Percentiles rank a stretch among this genome's conserved stretches.
phyloP scores from a whole-genome alignment of 345 rosid genomes.

The Anacardium occidentale region DNA sequence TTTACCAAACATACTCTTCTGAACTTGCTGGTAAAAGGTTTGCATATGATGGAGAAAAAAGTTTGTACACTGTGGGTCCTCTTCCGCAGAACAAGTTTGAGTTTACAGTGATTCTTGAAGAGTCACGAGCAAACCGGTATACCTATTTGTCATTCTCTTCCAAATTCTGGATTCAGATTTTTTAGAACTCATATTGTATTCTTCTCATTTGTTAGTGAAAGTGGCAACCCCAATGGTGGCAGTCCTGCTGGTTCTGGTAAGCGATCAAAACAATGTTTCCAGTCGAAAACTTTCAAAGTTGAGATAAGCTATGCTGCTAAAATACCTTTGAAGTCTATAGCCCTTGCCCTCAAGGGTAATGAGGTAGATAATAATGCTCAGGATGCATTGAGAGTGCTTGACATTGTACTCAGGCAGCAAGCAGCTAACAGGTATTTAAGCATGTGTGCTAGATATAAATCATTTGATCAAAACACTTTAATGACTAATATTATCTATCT shows the following conservation, averaged over 20 bases:
- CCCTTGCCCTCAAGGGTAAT: slow-evolving; percentile 46
- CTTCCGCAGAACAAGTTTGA: slow-evolving; percentile 60
- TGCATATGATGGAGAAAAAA: slow-evolving; percentile 85
- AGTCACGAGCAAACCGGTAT: slow-evolving; percentile 55
- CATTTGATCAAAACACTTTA: no score
- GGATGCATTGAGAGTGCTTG: slow-evolving; percentile 82
- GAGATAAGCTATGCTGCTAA: slow-evolving; percentile 55
- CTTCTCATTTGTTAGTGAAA: slow-evolving; percentile 27
- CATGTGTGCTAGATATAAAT: no score
- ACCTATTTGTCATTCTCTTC: slow-evolving; percentile 14
- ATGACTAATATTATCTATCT: no score
- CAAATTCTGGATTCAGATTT: neutral
- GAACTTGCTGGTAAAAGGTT: slow-evolving; percentile 58
- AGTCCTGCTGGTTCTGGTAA: slow-evolving; percentile 41
- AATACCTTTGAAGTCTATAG: slow-evolving; percentile 57
- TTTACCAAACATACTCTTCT: slow-evolving; percentile 61
- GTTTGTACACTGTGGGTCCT: slow-evolving; percentile 73
- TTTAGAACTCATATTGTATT: slow-evolving; percentile 19
- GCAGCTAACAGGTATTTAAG: slow-evolving; percentile 62
- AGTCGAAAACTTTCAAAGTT: slow-evolving; percentile 53
- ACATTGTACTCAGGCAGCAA: slow-evolving; percentile 75
- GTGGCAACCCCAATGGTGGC: slow-evolving; percentile 34
- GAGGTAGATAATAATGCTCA: slow-evolving; percentile 46
- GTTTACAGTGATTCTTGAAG: slow-evolving; percentile 67
- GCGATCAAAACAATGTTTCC: slow-evolving; percentile 55